Evolutionary conservation across 1,284 basidiomycete species (phyloP).

Genomic region (Malassezia yamatoensis): DNA sequence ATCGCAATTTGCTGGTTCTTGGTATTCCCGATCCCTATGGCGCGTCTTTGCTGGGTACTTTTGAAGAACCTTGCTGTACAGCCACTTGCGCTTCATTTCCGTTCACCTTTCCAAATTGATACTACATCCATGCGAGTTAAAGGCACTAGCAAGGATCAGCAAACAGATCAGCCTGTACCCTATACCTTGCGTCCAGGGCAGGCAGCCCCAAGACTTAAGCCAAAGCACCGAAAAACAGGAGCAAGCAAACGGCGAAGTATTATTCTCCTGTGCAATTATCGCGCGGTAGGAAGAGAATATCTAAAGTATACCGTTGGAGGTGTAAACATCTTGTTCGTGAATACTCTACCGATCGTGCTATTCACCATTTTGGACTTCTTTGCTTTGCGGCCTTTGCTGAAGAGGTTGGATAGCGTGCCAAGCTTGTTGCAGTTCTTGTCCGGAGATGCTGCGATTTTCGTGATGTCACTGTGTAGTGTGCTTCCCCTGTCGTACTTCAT

Average conservation of each 20-base stretch:
- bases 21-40: constrained; percentile 94
- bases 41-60: constrained; percentile 86
- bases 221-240: constrained; percentile 48
- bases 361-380: constrained; percentile 91
- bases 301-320: constrained; percentile 99
- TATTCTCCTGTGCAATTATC: constrained; percentile 88
- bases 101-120: constrained; percentile 50
- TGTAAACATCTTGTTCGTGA: constrained; percentile 96
- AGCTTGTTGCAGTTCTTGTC: constrained; percentile 63
- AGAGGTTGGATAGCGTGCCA: constrained; percentile 54
- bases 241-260: constrained; percentile 55
- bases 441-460: constrained; percentile 70
- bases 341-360: constrained; percentile 83
- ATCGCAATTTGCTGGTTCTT: constrained; percentile 80
- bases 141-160: constrained; percentile 25
- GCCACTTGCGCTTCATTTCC: constrained; percentile 82
- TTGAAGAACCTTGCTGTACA: constrained; percentile 70
- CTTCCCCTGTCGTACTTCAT: constrained; percentile 98
- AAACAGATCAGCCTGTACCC: constrained; percentile 21
- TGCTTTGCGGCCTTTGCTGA: constrained; percentile 64
- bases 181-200: constrained; percentile 49
- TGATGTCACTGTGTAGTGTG: constrained; percentile 75
- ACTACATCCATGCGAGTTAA: constrained; percentile 12
- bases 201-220: constrained; percentile 47
- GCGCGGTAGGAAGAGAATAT: constrained; percentile 79